Percentiles rank a stretch among this genome's conserved stretches.
phyloP scores from a whole-genome alignment of 2,329 filamentous ascomycete species.

The Grosmannia penicillata region DNA sequence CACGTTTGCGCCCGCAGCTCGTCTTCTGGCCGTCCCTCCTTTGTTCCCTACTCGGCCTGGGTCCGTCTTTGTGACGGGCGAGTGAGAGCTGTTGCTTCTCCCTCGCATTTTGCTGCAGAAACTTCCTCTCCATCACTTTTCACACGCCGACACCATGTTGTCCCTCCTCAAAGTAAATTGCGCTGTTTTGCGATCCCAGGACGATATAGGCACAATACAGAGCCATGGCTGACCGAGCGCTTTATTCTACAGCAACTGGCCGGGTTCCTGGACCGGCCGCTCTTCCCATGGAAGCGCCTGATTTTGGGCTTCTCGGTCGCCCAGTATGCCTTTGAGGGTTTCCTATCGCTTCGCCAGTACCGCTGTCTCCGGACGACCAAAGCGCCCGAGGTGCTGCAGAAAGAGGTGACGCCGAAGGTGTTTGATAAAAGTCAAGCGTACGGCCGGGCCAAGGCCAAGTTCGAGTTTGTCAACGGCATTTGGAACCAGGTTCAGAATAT shows the following conservation, averaged over 20 bases:
- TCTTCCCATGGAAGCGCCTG: conserved; percentile 95
- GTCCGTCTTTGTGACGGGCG: no score
- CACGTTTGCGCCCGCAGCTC: no score
- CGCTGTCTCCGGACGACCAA: conserved; percentile 65
- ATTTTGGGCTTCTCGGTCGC: conserved; percentile 89
- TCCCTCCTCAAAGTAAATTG: no score
- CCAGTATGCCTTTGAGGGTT: conserved; percentile 80
- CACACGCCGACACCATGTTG: no score
- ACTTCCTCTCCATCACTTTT: no score
- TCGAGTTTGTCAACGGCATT: conserved; percentile 64
- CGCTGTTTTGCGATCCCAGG: no score
- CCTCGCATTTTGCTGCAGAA: no score
- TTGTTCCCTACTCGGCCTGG: no score
- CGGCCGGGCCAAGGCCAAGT: conserved; percentile 89
- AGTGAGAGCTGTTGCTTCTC: no score
- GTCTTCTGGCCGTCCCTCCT: no score
- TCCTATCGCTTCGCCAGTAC: conserved; percentile 83
- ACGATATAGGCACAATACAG: no score
- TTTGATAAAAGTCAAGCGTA: conserved; percentile 96
- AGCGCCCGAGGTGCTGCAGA: conserved; percentile 72
- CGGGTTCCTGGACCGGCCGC: conserved; percentile 72
- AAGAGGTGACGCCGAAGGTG: conserved; percentile 77
- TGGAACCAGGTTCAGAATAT: conserved; percentile 82
- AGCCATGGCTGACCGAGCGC: background rate
- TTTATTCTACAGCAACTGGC: conserved; percentile 48